phyloP scores from a whole-genome alignment of 148 eudicot species.

The Hydrangea macrophylla region DNA sequence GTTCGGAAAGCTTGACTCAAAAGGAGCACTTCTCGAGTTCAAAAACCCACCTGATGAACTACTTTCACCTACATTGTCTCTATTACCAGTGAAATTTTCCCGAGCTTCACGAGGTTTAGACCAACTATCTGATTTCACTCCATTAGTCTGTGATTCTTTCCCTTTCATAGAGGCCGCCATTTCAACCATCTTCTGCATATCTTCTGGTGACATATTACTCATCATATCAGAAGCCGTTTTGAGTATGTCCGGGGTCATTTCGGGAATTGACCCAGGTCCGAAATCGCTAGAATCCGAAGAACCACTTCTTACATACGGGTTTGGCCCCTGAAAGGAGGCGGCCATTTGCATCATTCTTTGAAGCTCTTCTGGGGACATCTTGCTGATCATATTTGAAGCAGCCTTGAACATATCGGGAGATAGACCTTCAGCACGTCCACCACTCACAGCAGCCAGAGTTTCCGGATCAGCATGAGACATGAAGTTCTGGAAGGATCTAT shows the following conservation, averaged over 20 bases:
- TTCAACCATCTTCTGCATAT: slow-evolving; percentile 78
- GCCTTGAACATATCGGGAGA: slow-evolving; percentile 84
- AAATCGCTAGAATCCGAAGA: slow-evolving; percentile 33
- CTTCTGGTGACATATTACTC: slow-evolving; percentile 88
- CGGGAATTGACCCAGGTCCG: slow-evolving; percentile 53
- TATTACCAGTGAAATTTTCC: slow-evolving; percentile 28
- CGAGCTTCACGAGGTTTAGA: slow-evolving; percentile 26
- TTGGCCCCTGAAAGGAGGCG: slow-evolving; percentile 72
- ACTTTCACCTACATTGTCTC: slow-evolving; percentile 37
- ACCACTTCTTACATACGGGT: slow-evolving; percentile 33
- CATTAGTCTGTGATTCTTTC: slow-evolving; percentile 40
- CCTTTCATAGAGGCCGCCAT: slow-evolving; percentile 74
- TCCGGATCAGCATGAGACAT: slow-evolving; percentile 77
- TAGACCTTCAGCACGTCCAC: slow-evolving; percentile 54
- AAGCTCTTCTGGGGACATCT: slow-evolving; percentile 95
- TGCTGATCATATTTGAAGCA: slow-evolving; percentile 74
- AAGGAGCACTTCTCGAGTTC: slow-evolving; percentile 44
- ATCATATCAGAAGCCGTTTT: slow-evolving; percentile 91
- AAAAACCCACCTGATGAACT: slow-evolving; percentile 36
- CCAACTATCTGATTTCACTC: slow-evolving; percentile 30
- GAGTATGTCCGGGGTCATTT: slow-evolving; percentile 81
- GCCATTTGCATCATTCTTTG: slow-evolving; percentile 88
- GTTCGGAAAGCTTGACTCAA: slow-evolving; percentile 46
- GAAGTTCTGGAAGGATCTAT: slow-evolving; percentile 81
- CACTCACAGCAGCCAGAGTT: slow-evolving; percentile 57